phyloP scores from a whole-genome alignment of 2,329 filamentous ascomycete genomes.

The Talaromyces albobiverticillius region DNA sequence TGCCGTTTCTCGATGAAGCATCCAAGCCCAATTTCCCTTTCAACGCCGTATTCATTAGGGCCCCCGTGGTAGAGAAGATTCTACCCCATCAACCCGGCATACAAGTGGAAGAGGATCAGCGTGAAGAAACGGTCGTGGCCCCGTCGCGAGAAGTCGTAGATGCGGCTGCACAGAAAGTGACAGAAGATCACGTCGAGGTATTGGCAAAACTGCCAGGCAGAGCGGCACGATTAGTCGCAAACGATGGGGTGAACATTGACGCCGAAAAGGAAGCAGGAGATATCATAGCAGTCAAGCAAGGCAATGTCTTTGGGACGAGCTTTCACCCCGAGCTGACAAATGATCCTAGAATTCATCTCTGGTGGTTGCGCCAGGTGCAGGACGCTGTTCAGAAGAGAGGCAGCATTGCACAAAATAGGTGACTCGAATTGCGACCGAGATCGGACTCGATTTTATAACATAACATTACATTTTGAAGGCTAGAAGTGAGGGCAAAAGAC shows the following conservation, averaged over 20 bases:
- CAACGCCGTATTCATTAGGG: slow-evolving; percentile 86
- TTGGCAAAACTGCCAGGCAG: slow-evolving; percentile 56
- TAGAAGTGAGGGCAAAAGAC: neutral
- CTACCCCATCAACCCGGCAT: slow-evolving; percentile 53
- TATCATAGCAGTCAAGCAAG: slow-evolving; percentile 85
- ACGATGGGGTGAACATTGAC: slow-evolving; percentile 35
- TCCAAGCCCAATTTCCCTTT: slow-evolving; percentile 53
- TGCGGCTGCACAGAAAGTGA: slow-evolving; percentile 41
- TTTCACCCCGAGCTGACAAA: slow-evolving; percentile 93
- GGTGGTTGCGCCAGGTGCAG: slow-evolving; percentile 80
- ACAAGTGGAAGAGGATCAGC: slow-evolving; percentile 48
- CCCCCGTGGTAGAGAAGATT: slow-evolving; percentile 85
- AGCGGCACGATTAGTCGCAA: slow-evolving; percentile 47
- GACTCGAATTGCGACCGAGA: neutral
- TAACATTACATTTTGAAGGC: neutral
- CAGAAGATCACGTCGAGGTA: slow-evolving; percentile 54
- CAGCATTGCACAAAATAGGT: slow-evolving; percentile 8
- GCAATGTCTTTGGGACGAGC: slow-evolving; percentile 89
- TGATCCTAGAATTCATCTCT: slow-evolving; percentile 83
- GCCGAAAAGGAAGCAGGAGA: slow-evolving; percentile 55
- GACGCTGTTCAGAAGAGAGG: slow-evolving; percentile 33
- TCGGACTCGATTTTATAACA: slow-evolving; percentile 21
- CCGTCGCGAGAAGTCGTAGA: slow-evolving; percentile 51
- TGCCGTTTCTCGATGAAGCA: slow-evolving; percentile 62
- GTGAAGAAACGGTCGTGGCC: slow-evolving; percentile 55